Conservation (phyloP, 306 rosid genomes). For the Sesbania bispinosa region DNA sequence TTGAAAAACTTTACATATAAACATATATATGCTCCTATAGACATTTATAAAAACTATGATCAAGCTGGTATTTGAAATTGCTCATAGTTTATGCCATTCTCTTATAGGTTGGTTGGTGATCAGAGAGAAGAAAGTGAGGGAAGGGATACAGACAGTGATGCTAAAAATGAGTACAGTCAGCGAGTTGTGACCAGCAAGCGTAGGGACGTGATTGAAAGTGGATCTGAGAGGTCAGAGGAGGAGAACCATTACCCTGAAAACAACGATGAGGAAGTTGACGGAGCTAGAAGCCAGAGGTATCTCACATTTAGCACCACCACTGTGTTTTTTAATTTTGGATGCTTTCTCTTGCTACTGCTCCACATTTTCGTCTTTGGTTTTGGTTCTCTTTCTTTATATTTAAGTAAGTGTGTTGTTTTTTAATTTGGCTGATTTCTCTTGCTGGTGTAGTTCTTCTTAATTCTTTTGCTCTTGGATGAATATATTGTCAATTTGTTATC, state of each 20-base stretch:
- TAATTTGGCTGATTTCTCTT: too few relatives aligned
- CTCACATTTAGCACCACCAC: background rate
- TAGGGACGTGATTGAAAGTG: constrained; percentile 69
- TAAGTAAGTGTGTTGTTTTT: background rate
- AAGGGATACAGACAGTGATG: constrained; percentile 75
- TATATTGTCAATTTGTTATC: background rate
- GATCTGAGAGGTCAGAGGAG: constrained; percentile 83
- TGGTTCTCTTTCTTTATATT: background rate
- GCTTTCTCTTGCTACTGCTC: too few relatives aligned
- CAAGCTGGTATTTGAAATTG: too few relatives aligned
- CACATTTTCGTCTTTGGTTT: too few relatives aligned
- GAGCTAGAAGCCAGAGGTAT: constrained; percentile 68
- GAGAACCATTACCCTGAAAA: constrained; percentile 62
- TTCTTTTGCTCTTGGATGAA: background rate
- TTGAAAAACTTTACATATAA: too few relatives aligned
- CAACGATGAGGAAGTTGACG: constrained; percentile 79
- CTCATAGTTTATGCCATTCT: too few relatives aligned
- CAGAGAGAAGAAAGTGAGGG: constrained; percentile 84
- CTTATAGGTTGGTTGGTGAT: too few relatives aligned
- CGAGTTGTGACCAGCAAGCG: constrained; percentile 74
- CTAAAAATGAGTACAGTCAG: constrained; percentile 66
- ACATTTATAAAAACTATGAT: too few relatives aligned
- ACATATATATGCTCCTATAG: too few relatives aligned
- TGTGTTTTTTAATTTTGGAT: background rate
- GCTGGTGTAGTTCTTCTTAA: background rate